Conservation (phyloP, 2,329 filamentous ascomycete species). For the Aspergillus brasiliensis region DNA sequence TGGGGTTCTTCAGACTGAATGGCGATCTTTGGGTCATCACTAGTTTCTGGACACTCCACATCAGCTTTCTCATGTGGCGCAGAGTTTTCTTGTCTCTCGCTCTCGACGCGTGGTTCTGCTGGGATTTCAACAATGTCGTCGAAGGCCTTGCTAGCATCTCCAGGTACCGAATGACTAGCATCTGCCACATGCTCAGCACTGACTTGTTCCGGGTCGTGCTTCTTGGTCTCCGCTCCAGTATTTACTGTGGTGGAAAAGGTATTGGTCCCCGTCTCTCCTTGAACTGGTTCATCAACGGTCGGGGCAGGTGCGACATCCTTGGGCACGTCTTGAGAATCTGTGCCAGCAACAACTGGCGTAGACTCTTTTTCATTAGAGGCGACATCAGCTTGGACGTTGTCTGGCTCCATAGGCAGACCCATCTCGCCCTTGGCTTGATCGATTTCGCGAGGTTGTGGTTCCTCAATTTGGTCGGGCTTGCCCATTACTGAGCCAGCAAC, state of each 20-base stretch:
- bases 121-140: background rate
- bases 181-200: background rate
- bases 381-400: too few relatives aligned
- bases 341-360: background rate
- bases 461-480: conserved; percentile 8
- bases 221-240: background rate
- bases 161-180: background rate
- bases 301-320: background rate
- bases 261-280: background rate
- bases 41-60: background rate
- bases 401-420: background rate
- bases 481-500: conserved; percentile 4
- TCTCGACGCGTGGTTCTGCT: background rate
- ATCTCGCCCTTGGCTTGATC: background rate
- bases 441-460: background rate
- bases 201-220: background rate
- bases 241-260: background rate
- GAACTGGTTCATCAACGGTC: background rate
- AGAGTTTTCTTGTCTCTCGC: background rate
- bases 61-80: background rate
- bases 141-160: background rate
- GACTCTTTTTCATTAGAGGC: background rate
- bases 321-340: background rate
- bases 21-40: background rate
- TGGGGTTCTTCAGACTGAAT: background rate